These are phyloP conservation scores for Smittium culicis DNA, from an alignment of 371 early-diverging fungal genomes.

Conservation along the genomic window DNA sequence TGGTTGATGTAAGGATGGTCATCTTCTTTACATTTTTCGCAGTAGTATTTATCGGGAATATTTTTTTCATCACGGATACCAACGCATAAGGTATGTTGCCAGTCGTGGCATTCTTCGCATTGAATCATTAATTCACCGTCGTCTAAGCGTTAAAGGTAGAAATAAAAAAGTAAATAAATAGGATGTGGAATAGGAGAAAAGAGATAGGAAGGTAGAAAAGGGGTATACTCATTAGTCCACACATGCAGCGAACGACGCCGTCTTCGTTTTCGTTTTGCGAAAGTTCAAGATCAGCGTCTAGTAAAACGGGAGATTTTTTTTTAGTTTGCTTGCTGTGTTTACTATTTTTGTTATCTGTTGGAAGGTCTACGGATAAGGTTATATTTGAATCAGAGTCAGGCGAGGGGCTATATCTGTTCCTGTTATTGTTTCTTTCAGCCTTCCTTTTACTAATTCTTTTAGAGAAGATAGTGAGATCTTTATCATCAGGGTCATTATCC, in stretches of 20 bases:
- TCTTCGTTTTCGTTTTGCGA: conserved; percentile 35
- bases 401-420: neutral
- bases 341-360: neutral
- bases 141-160: conserved; percentile 29
- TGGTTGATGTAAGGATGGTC: conserved; percentile 47
- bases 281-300: neutral
- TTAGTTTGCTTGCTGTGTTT: neutral
- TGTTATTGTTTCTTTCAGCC: neutral
- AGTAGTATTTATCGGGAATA: conserved; percentile 69
- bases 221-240: conserved; percentile 51
- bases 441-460: neutral
- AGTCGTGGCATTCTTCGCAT: conserved; percentile 76
- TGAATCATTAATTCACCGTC: conserved; percentile 72
- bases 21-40: conserved; percentile 68
- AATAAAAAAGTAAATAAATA: neutral
- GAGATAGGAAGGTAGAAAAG: neutral
- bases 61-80: conserved; percentile 51
- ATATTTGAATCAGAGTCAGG: neutral
- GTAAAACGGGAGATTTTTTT: neutral
- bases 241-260: conserved; percentile 69
- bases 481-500: too few species aligned
- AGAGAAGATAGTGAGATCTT: too few species aligned
- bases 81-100: conserved; percentile 83
- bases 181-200: neutral
- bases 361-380: neutral